A percentile compares a stretch with the other conserved stretches of the same genome.
Evolutionary conservation across 2,329 filamentous ascomycete species (phyloP).

Genomic region (Epichloe festucae): DNA sequence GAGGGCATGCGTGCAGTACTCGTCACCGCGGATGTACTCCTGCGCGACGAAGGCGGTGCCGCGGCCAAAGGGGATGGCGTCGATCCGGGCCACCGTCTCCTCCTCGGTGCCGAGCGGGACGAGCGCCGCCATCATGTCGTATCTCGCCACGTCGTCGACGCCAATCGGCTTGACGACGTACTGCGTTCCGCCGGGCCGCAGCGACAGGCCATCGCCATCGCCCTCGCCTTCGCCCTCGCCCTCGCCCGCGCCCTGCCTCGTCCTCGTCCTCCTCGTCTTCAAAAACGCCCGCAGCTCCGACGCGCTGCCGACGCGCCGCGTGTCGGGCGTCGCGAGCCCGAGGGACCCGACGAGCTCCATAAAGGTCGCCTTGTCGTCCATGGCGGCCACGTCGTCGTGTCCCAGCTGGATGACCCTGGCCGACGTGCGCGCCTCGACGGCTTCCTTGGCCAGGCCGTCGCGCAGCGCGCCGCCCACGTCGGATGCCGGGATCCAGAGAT

Average conservation of each 20-base stretch:
- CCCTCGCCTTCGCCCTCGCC: too few species aligned
- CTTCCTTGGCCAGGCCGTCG: conserved; percentile 52
- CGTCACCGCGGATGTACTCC: conserved; percentile 46
- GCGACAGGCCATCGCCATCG: conserved; percentile 5
- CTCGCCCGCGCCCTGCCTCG: neutral
- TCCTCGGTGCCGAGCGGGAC: conserved; percentile 41
- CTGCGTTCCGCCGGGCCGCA: conserved; percentile 16
- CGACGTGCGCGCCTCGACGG: conserved; percentile 40
- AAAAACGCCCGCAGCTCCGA: conserved; percentile 42
- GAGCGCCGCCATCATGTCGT: conserved; percentile 42
- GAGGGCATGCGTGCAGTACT: conserved; percentile 61
- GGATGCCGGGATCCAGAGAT: conserved; percentile 64
- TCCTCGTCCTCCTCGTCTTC: conserved; percentile 9
- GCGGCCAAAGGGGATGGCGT: conserved; percentile 27
- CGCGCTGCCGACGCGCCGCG: conserved; percentile 37
- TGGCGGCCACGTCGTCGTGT: conserved; percentile 36
- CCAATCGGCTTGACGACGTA: conserved; percentile 58
- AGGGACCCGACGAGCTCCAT: conserved; percentile 41
- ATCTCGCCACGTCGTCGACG: conserved; percentile 45
- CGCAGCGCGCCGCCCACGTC: conserved; percentile 52
- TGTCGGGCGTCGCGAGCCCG: conserved; percentile 40
- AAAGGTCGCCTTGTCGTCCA: conserved; percentile 56
- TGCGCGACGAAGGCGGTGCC: conserved; percentile 49
- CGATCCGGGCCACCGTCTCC: conserved; percentile 44
- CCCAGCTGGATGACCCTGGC: conserved; percentile 55